Conservation (phyloP, 495 filamentous ascomycete species). For the Penicillium canescens region DNA sequence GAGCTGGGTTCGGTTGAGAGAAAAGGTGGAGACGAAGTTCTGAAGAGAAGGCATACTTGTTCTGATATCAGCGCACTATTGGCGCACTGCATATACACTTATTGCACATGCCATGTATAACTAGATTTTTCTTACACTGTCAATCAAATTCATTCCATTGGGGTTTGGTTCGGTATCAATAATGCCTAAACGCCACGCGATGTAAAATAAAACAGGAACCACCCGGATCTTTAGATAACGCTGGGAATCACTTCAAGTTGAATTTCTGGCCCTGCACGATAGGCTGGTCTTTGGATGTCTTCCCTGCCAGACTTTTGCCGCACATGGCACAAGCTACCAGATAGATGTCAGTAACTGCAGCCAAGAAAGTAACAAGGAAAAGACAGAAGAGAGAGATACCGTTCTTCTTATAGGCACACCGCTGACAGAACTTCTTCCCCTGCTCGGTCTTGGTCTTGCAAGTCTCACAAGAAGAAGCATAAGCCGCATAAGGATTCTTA, state of each 20-base stretch:
- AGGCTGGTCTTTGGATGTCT: conserved; percentile 49
- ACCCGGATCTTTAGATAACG: neutral
- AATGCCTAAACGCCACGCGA: conserved; percentile 23
- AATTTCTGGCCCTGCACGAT: conserved; percentile 65
- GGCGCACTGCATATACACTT: conserved; percentile 43
- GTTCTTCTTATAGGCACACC: conserved; percentile 66
- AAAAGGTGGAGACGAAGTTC: neutral
- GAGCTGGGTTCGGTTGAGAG: conserved; percentile 9
- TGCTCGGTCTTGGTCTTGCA: conserved; percentile 69
- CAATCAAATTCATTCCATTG: conserved; percentile 26
- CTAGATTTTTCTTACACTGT: conserved; percentile 38
- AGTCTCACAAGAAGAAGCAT: conserved; percentile 57
- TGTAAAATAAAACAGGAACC: conserved; percentile 1
- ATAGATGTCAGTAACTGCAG: neutral
- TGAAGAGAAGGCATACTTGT: conserved; percentile 16
- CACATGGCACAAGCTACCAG: conserved; percentile 64
- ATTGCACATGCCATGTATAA: conserved; percentile 48
- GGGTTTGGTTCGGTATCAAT: neutral
- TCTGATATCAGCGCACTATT: conserved; percentile 19
- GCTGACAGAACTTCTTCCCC: conserved; percentile 62
- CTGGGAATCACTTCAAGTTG: conserved; percentile 55
- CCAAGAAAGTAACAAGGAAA: neutral
- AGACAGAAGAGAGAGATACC: conserved; percentile 38
- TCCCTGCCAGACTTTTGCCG: conserved; percentile 56
- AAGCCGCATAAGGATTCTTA: conserved; percentile 70